Conservation (phyloP, 345 rosid genomes). For the Hirschfeldia incana region DNA sequence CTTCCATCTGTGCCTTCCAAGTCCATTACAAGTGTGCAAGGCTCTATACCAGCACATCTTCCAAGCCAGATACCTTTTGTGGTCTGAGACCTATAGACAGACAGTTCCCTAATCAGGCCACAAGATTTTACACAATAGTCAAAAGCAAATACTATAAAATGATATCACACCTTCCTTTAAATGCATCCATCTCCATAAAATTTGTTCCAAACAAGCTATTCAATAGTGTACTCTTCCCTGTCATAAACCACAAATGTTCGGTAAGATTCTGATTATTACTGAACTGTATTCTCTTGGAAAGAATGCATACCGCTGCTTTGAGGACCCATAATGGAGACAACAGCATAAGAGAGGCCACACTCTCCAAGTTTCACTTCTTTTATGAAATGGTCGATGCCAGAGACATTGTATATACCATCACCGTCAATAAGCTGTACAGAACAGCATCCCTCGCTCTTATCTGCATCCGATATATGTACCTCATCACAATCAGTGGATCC, state of each 20-base stretch:
- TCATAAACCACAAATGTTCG: slow-evolving; percentile 33
- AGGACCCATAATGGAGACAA: slow-evolving; percentile 98
- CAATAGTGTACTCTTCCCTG: slow-evolving; percentile 94
- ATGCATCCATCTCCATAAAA: slow-evolving; percentile 97
- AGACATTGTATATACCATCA: slow-evolving; percentile 56
- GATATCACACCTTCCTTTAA: slow-evolving; percentile 72
- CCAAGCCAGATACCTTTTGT: slow-evolving; percentile 98
- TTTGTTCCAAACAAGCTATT: slow-evolving; percentile 84
- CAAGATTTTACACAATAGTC: no score
- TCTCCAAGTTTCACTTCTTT: slow-evolving; percentile 68
- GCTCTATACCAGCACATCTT: slow-evolving; percentile 81
- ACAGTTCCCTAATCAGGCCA: slow-evolving; percentile 3
- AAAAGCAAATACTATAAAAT: slow-evolving; percentile 3
- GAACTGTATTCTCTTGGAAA: not conserved
- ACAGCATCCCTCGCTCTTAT: slow-evolving; percentile 43
- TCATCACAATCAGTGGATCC: not conserved
- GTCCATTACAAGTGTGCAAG: slow-evolving; percentile 93
- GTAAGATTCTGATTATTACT: slow-evolving; percentile 1
- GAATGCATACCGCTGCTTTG: slow-evolving; percentile 82
- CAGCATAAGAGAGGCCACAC: slow-evolving; percentile 85
- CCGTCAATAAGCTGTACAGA: slow-evolving; percentile 91
- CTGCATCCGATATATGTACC: slow-evolving; percentile 39
- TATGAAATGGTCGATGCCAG: slow-evolving; percentile 63
- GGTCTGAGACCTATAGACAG: slow-evolving; percentile 73
- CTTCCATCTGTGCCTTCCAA: slow-evolving; percentile 98